These are phyloP conservation scores for Helichrysum umbraculigerum DNA, from an alignment of 129 eudicot species.

Conservation along the genomic window DNA sequence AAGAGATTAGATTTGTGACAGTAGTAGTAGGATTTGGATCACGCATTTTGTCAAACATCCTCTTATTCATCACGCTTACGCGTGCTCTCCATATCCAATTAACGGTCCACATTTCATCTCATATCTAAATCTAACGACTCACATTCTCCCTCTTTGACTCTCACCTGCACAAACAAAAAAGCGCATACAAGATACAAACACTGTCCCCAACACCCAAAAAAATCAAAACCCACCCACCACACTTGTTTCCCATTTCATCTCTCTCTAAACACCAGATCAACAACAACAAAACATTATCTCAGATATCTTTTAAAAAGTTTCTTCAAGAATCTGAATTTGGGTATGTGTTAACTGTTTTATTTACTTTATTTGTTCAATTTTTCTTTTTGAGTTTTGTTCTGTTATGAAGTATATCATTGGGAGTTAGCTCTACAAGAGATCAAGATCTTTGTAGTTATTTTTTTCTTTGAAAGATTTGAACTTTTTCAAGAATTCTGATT, in stretches of 20 bases:
- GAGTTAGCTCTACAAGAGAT: not conserved
- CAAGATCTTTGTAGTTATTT: not conserved
- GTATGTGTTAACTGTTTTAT: slow-evolving; percentile 3
- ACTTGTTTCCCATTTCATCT: slow-evolving; percentile 18
- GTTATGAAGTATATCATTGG: not conserved
- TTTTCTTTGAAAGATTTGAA: not conserved
- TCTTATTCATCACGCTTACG: slow-evolving; percentile 36
- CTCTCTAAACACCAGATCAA: slow-evolving; percentile 1
- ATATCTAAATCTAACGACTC: slow-evolving; percentile 24
- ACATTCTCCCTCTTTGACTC: slow-evolving; percentile 33
- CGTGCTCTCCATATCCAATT: slow-evolving; percentile 38
- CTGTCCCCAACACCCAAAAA: slow-evolving; percentile 32
- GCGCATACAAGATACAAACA: not conserved
- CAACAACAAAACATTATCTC: slow-evolving; percentile 1
- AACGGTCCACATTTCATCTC: slow-evolving; percentile 1
- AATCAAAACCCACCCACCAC: slow-evolving; percentile 31
- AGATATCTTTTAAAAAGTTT: slow-evolving; percentile 14
- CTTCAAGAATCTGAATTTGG: slow-evolving; percentile 7
- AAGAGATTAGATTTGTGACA: slow-evolving; percentile 26
- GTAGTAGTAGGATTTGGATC: slow-evolving; percentile 17
- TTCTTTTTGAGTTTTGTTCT: not conserved
- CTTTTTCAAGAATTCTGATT: not conserved
- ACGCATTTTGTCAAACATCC: slow-evolving; percentile 38
- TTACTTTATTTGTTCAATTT: not conserved
- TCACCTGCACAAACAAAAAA: slow-evolving; percentile 32